Percentiles rank a stretch among this genome's conserved stretches.
These are phyloP conservation scores for Penicillium sp. DNA, from an alignment of 2,329 filamentous ascomycete genomes.

Conservation along the genomic window DNA sequence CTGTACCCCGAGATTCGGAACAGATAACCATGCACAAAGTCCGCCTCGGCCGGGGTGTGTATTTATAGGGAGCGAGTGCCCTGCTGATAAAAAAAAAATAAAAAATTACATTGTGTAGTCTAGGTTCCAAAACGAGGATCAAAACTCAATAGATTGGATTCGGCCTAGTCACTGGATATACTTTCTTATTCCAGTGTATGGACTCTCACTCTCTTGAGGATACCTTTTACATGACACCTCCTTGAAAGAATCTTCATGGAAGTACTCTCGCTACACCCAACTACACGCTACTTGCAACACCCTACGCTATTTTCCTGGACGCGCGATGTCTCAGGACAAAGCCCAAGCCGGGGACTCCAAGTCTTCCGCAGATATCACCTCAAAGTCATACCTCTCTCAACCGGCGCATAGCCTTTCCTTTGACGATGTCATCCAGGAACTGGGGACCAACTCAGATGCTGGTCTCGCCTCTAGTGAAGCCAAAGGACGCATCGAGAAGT, in stretches of 20 bases:
- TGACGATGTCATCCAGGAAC: conserved; percentile 51
- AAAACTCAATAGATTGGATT: conserved; percentile 5
- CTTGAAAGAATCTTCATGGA: conserved; percentile 22
- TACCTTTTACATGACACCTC: conserved; percentile 33
- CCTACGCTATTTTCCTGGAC: conserved; percentile 3
- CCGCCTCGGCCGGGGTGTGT: neutral
- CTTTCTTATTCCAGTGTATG: conserved; percentile 24
- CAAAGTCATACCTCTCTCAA: conserved; percentile 49
- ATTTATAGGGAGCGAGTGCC: conserved; percentile 17
- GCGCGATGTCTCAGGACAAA: conserved; percentile 21
- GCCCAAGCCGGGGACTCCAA: conserved; percentile 10
- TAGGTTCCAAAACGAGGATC: conserved; percentile 10
- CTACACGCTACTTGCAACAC: neutral
- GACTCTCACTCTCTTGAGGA: conserved; percentile 31
- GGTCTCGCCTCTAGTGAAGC: conserved; percentile 56
- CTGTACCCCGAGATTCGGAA: conserved; percentile 5
- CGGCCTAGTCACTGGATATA: conserved; percentile 5
- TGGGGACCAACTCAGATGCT: conserved; percentile 53
- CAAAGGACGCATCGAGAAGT: conserved; percentile 50
- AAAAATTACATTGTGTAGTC: conserved; percentile 12
- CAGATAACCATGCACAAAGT: conserved; percentile 1
- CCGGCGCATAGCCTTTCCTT: conserved; percentile 61
- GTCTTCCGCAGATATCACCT: conserved; percentile 32
- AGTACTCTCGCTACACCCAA: conserved; percentile 3
- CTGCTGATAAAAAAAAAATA: conserved; percentile 2